These are phyloP conservation scores for Arabidopsis lyrata DNA, from an alignment of 441 rosid species.

Conservation along the genomic window DNA sequence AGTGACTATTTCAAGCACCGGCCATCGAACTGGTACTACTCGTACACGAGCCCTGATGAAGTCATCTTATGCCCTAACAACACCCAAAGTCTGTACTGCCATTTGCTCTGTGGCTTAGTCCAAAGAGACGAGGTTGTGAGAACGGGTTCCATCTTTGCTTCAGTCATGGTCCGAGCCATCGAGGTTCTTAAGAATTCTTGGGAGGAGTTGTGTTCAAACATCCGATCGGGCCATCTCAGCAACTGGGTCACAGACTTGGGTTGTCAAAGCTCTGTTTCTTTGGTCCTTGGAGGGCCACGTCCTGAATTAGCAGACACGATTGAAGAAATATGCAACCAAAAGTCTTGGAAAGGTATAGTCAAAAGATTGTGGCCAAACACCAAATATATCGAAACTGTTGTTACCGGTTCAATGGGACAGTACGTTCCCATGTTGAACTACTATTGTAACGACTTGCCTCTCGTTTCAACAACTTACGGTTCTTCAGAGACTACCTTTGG, in stretches of 20 bases:
- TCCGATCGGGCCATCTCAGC: constrained; percentile 60
- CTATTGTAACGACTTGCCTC: constrained; percentile 70
- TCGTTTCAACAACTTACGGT: constrained; percentile 69
- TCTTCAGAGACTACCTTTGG: constrained; percentile 80
- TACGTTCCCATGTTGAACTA: constrained; percentile 65
- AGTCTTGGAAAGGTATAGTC: constrained; percentile 79
- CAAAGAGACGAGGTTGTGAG: constrained; percentile 67
- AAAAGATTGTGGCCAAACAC: constrained; percentile 72
- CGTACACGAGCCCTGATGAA: constrained; percentile 76
- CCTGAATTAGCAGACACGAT: constrained; percentile 58
- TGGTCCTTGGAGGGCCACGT: constrained; percentile 52
- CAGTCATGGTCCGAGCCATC: constrained; percentile 69
- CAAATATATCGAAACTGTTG: constrained; percentile 67
- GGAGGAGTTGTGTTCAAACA: constrained; percentile 65
- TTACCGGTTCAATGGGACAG: constrained; percentile 84
- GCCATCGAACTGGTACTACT: constrained; percentile 59
- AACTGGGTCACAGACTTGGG: constrained; percentile 65
- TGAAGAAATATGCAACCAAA: constrained; percentile 49
- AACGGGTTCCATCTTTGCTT: constrained; percentile 76
- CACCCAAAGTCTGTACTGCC: constrained; percentile 76
- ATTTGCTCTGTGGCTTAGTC: constrained; percentile 68
- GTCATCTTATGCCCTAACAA: constrained; percentile 68
- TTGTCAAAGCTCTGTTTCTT: constrained; percentile 53
- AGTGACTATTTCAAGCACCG: constrained; percentile 62
- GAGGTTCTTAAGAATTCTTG: constrained; percentile 66